Evolutionary conservation across 768 basidiomycete genomes (phyloP).

Genomic region (Boletellus emodensis): DNA sequence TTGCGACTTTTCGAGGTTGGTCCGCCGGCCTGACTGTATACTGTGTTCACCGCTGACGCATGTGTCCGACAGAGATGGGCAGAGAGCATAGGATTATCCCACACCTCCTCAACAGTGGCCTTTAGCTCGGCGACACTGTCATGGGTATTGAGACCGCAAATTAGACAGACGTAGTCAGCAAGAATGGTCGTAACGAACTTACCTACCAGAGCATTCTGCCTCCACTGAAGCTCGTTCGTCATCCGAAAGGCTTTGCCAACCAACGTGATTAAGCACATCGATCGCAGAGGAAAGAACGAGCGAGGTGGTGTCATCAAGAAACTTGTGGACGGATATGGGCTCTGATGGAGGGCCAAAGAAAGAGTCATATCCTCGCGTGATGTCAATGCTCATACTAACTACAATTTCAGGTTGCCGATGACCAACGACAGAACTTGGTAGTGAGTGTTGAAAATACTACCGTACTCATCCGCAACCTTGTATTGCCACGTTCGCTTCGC

Average conservation of each 20-base stretch:
- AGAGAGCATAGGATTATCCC: conserved; percentile 54
- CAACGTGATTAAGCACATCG: conserved; percentile 11
- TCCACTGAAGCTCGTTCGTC: conserved; percentile 31
- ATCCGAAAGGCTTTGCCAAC: conserved; percentile 24
- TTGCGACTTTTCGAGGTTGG: conserved; percentile 26
- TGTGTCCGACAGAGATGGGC: conserved; percentile 54
- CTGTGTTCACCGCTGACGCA: conserved; percentile 40
- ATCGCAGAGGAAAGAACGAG: conserved; percentile 6
- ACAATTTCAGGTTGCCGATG: neutral
- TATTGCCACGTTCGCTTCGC: too few relatives aligned
- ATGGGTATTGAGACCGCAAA: neutral
- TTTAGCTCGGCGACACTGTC: conserved; percentile 54
- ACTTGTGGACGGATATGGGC: conserved; percentile 43
- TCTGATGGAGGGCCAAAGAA: conserved; percentile 66
- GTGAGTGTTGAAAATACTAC: too few relatives aligned
- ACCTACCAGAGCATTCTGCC: conserved; percentile 42
- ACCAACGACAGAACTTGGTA: too few relatives aligned
- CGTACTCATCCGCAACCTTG: too few relatives aligned
- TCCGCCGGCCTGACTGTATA: conserved; percentile 34
- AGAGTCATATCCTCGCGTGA: conserved; percentile 40
- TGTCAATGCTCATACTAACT: conserved; percentile 20
- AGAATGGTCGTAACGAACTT: neutral
- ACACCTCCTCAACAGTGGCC: conserved; percentile 39
- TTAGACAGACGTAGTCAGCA: neutral
- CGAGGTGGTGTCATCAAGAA: conserved; percentile 35